Base-by-base conservation (phyloP, 306 rosid species). In the Cicer yamashitae region DNA sequence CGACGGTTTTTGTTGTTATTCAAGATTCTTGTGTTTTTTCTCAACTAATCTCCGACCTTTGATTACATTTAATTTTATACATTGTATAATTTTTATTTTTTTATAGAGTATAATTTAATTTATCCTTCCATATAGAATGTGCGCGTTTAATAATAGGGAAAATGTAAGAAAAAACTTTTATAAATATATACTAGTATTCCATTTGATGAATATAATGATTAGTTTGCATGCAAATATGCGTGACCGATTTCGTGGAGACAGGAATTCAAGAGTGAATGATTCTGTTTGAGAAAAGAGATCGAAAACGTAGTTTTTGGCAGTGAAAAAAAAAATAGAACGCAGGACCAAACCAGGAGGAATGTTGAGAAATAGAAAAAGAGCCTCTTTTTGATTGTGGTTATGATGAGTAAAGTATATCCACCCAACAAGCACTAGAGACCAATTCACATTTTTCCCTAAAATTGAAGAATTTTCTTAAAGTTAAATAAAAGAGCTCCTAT, bases 151-250 rank as follows among this genome's bases (percentile, higher is more conserved):
- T 30, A 30, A 4, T 30, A 30, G 37, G 37, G 37, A 30, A 30
- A 30, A 30, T 30, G 0, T 74, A 14, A 54, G 40, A 71, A 65
- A 67, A 58, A 67, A 57, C 45, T 60, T 41, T 25, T 3, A 25
- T 14, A 59, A 25, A 62, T 53, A 79, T 54, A 22, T 25, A 53
- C 18, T 30, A 30, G 37, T 30, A 79, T 66, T 82, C 58, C 12
- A 30, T 77, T 79, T 76, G 82, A 79, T 72, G 39, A 44, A 7
- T 17, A 14, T 53, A 73, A 80, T 82, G 20, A 77, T 81, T 37
- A 67, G 44, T 79, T 87, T 87, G 87, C 94, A 87, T 87, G 91
- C 84, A 84, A 86, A 78, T 84, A 84, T 87, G 94, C 91, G 78
- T 89, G 92, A 83, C 75, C 79, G 52, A 81, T 74, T 86, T 89